These are phyloP conservation scores for Zizania palustris DNA, from an alignment of 202 grass and related monocot species.

Conservation along the genomic window DNA sequence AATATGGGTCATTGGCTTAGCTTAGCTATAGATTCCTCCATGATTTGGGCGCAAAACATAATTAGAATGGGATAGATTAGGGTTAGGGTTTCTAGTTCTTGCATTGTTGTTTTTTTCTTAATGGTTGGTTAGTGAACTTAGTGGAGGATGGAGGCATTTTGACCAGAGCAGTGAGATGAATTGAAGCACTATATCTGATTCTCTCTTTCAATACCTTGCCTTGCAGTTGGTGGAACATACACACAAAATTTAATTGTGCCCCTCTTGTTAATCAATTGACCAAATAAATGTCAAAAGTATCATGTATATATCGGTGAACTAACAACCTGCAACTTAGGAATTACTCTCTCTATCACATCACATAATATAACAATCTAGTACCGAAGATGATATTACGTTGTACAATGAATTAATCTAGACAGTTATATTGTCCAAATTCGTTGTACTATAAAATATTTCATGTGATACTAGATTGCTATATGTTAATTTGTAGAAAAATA, in stretches of 20 bases:
- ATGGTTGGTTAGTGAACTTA: conserved; percentile 16
- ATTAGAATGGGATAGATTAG: conserved; percentile 33
- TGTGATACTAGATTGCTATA: too few relatives aligned
- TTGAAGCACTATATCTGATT: conserved; percentile 10
- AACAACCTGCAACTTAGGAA: background rate
- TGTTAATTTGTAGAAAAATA: too few relatives aligned
- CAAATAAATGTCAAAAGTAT: background rate
- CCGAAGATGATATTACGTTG: too few relatives aligned
- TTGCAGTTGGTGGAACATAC: conserved; percentile 2
- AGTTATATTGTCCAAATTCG: too few relatives aligned
- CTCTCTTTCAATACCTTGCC: background rate
- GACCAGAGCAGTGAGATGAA: conserved; percentile 31
- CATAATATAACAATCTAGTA: too few relatives aligned
- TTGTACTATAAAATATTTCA: too few relatives aligned
- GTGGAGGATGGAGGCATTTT: conserved; percentile 38
- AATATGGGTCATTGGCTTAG: conserved; percentile 40
- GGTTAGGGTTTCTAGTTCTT: conserved; percentile 43
- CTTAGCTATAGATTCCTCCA: conserved; percentile 8
- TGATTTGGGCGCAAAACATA: conserved; percentile 40
- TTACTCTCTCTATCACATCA: too few relatives aligned
- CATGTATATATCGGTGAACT: background rate
- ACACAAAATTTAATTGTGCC: background rate
- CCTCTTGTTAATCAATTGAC: conserved; percentile 11
- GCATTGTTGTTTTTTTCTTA: conserved; percentile 28
- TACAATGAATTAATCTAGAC: too few relatives aligned